Conservation (phyloP, 202 grass and related monocot species). For the Setaria viridis region DNA sequence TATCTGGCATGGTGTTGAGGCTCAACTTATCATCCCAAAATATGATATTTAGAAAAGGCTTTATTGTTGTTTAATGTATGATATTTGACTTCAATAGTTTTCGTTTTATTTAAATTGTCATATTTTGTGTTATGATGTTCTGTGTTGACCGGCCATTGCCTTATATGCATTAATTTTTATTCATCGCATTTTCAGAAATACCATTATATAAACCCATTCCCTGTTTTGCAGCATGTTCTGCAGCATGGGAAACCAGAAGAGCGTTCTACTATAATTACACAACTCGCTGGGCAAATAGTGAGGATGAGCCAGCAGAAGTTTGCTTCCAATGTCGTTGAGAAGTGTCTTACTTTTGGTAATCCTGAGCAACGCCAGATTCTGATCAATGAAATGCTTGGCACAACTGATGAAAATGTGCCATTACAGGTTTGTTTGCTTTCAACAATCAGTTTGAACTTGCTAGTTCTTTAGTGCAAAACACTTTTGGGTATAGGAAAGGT, state of each 20-base stretch:
- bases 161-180: neutral
- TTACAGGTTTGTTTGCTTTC: slow-evolving; percentile 74
- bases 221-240: slow-evolving; percentile 80
- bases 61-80: neutral
- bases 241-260: slow-evolving; percentile 87
- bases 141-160: neutral
- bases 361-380: slow-evolving; percentile 83
- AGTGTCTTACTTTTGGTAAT: slow-evolving; percentile 85
- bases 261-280: slow-evolving; percentile 71
- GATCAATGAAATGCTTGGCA: slow-evolving; percentile 94
- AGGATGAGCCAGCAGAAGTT: slow-evolving; percentile 99
- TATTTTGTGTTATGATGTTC: neutral
- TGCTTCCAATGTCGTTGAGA: slow-evolving; percentile 95
- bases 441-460: neutral
- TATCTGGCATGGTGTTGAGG: neutral
- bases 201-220: slow-evolving; percentile 14
- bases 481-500: neutral
- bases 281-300: slow-evolving; percentile 91
- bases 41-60: neutral
- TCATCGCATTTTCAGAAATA: slow-evolving; percentile 5
- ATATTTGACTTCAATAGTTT: neutral
- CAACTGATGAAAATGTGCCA: slow-evolving; percentile 95
- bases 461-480: slow-evolving; percentile 13
- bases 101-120: neutral
- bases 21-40: neutral